These are phyloP conservation scores for Blastobotrys persicus DNA, from an alignment of 1,139 yeast species.

Conservation along the genomic window DNA sequence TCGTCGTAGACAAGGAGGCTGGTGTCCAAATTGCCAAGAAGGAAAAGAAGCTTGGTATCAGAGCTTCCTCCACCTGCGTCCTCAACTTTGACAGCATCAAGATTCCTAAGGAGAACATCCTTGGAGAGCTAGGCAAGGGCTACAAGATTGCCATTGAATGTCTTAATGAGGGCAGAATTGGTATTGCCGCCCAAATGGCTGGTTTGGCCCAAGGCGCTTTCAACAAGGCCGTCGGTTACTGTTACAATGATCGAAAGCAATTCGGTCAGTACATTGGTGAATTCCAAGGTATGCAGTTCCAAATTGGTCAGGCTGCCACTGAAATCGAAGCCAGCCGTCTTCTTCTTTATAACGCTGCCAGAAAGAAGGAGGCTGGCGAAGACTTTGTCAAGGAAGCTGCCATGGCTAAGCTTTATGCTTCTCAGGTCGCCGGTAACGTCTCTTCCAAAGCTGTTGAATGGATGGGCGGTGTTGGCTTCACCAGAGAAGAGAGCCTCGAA, in stretches of 20 bases:
- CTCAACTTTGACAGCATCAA: conserved; percentile 43
- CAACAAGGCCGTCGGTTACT: conserved; percentile 41
- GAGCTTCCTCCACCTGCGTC: conserved; percentile 46
- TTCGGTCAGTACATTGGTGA: conserved; percentile 45
- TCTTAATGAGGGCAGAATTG: conserved; percentile 46
- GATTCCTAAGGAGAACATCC: conserved; percentile 43
- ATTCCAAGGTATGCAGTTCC: conserved; percentile 48
- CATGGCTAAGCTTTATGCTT: conserved; percentile 45
- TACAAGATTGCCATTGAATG: conserved; percentile 47
- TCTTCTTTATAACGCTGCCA: conserved; percentile 45
- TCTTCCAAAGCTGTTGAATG: conserved; percentile 46
- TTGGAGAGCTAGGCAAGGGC: conserved; percentile 46
- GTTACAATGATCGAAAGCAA: conserved; percentile 44
- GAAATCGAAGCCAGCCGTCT: conserved; percentile 47
- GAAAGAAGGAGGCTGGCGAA: conserved; percentile 44
- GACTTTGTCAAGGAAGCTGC: conserved; percentile 46
- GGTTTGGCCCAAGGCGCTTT: conserved; percentile 48
- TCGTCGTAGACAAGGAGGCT: conserved; percentile 42
- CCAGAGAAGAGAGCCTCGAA: conserved; percentile 44
- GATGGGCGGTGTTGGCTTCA: conserved; percentile 50
- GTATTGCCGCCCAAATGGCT: conserved; percentile 48
- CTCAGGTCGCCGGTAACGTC: conserved; percentile 43
- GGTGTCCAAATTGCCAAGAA: conserved; percentile 46
- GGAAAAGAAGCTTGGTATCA: conserved; percentile 46
- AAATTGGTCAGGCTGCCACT: conserved; percentile 45